These are phyloP conservation scores for Macrolepiota fuliginosa DNA, from an alignment of 768 basidiomycete species.

Conservation along the genomic window DNA sequence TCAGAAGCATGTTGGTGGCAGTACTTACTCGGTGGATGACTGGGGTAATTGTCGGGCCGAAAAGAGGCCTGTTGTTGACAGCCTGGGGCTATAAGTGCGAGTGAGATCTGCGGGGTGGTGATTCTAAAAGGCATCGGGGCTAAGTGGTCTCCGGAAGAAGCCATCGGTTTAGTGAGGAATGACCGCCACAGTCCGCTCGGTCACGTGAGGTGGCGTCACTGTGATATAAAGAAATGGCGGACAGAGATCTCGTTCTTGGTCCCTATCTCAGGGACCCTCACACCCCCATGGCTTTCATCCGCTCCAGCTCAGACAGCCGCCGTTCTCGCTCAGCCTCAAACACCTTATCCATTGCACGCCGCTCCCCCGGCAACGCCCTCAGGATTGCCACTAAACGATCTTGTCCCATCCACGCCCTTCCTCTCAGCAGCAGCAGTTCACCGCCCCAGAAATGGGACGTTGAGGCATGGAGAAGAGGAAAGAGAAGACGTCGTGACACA, in stretches of 20 bases:
- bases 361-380: conserved; percentile 34
- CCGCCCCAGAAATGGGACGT: conserved; percentile 48
- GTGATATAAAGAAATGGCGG: neutral
- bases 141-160: neutral
- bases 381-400: conserved; percentile 48
- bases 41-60: conserved; percentile 5
- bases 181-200: neutral
- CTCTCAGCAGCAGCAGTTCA: conserved; percentile 19
- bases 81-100: neutral
- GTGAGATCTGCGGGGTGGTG: neutral
- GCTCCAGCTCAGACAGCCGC: conserved; percentile 38
- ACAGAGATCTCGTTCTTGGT: neutral
- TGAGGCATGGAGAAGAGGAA: conserved; percentile 52
- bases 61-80: neutral
- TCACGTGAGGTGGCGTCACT: conserved; percentile 6
- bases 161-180: neutral
- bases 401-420: conserved; percentile 35
- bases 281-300: conserved; percentile 23
- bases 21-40: neutral
- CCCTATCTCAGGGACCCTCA: neutral
- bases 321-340: conserved; percentile 53
- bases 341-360: conserved; percentile 16
- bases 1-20: neutral
- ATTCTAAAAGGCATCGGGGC: too few species aligned
- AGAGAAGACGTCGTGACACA: conserved; percentile 47